Evolutionary conservation across 2,329 filamentous ascomycete genomes (phyloP).

Genomic region (Amauroascus verrucosus): DNA sequence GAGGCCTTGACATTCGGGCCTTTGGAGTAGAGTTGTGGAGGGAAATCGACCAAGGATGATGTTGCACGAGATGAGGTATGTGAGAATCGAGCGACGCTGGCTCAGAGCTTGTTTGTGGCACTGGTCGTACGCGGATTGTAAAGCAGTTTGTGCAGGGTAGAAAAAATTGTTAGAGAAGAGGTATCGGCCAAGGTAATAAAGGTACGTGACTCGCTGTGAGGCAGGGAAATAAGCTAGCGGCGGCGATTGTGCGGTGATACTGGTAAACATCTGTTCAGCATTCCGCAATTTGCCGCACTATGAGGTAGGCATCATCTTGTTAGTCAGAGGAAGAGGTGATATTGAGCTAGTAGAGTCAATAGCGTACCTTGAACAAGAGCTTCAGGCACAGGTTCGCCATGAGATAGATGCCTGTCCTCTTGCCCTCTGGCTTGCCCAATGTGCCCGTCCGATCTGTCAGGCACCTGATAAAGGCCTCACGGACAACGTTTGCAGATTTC

Average conservation of each 20-base stretch:
- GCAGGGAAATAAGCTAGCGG: slow-evolving; percentile 73
- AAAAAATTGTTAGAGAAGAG: slow-evolving; percentile 79
- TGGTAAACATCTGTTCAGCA: slow-evolving; percentile 79
- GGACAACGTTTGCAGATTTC: slow-evolving; percentile 75
- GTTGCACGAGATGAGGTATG: slow-evolving; percentile 73
- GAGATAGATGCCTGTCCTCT: slow-evolving; percentile 78
- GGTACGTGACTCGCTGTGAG: slow-evolving; percentile 77
- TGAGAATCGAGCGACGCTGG: slow-evolving; percentile 70
- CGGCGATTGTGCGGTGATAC: slow-evolving; percentile 73
- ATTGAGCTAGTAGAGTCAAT: not conserved
- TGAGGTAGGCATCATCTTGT: not conserved
- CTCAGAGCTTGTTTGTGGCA: slow-evolving; percentile 49
- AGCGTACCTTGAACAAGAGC: slow-evolving; percentile 65
- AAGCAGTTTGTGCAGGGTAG: slow-evolving; percentile 60
- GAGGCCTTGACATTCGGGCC: slow-evolving; percentile 59
- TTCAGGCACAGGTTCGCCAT: slow-evolving; percentile 87
- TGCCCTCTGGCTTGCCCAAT: slow-evolving; percentile 61
- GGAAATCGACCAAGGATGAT: slow-evolving; percentile 79
- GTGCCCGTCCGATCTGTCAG: slow-evolving; percentile 66
- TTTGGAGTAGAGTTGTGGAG: slow-evolving; percentile 52
- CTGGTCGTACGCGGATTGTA: slow-evolving; percentile 72
- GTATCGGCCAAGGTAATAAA: slow-evolving; percentile 90
- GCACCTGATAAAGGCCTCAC: slow-evolving; percentile 84
- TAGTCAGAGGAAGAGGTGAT: not conserved
- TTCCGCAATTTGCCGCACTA: slow-evolving; percentile 71